Evolutionary conservation across 768 basidiomycete species (phyloP), one percentile per base, ranked within the genome.

Genomic region (Tulasnella sp.): DNA sequence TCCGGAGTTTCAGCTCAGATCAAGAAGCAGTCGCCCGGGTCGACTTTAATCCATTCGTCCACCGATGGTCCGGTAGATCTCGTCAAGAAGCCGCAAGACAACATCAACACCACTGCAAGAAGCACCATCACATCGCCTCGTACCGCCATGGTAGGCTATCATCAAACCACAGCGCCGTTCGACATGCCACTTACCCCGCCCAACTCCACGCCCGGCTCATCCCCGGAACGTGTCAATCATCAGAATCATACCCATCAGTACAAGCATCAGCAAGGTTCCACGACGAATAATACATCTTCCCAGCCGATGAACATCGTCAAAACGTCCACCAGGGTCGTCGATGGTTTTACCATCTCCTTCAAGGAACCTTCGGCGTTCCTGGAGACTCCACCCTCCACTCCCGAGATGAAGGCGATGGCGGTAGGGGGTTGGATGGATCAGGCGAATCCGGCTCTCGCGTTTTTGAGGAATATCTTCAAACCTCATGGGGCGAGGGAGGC

Each of bases 301-400:
- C 42, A 58, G 41, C 32, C 32, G 42, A 48, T 48, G 43, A 32
- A 38, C 17, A 24, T 34, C 61, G 49, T 50, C 48, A 52, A 34
- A n/a, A 56, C 26, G 41, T 29, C 60, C 21, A 61, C 30, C 38
- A 52, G 43, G 15, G 30, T 56, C 19, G 42, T 56, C 44, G 19
- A 48, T 30, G 59, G 51, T 10, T 53, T 52, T n/a, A 41, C 50
- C 34, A 51, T 54, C n/a, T 59, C 58, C 17, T 30, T 56, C 45
- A 41, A 27, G 44, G 55, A 61, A 65, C 56, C 68, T 68, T 52
- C 74, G 77, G 29, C 5, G 5, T 15, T 15, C 34, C 73, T 80
- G 55, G 75, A 76, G 44, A 92, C 88, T 19, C 88, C 88, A 27
- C 85, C 87, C 27, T 75, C 89, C 65, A 89, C 87, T 13, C 89